Percentiles rank a stretch among this genome's conserved stretches.
phyloP scores from a whole-genome alignment of 179 eudicot species.

The Corrigiola litoralis region DNA sequence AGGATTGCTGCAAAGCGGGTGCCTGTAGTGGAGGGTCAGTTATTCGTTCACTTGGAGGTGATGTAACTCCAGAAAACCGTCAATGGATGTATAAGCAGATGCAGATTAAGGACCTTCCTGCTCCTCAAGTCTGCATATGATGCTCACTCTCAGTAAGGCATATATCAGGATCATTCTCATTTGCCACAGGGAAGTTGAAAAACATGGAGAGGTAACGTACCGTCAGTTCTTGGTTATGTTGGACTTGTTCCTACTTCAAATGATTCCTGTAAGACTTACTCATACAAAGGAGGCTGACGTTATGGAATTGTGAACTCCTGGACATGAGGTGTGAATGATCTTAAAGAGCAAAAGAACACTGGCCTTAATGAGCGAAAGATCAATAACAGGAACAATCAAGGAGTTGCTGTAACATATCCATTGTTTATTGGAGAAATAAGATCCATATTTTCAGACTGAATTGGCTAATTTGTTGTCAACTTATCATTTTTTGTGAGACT shows the following conservation, averaged over 20 bases:
- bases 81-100: conserved; percentile 96
- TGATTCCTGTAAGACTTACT: background rate
- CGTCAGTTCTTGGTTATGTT: background rate
- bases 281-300: background rate
- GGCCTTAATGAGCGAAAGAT: too few species aligned
- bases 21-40: conserved; percentile 96
- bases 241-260: background rate
- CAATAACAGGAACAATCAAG: too few species aligned
- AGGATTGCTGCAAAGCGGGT: conserved; percentile 83
- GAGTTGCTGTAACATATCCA: too few species aligned
- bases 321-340: background rate
- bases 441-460: too few species aligned
- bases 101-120: conserved; percentile 65
- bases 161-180: background rate
- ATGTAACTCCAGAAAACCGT: conserved; percentile 76
- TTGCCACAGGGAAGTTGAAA: background rate
- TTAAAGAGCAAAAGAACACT: too few species aligned
- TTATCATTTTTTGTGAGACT: too few species aligned
- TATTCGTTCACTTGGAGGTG: conserved; percentile 97
- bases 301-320: background rate
- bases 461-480: too few species aligned
- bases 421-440: too few species aligned
- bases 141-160: background rate
- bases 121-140: conserved; percentile 33
- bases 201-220: background rate